Evolutionary conservation across 1,284 basidiomycete species (phyloP), one percentile per base, ranked within the genome.

Genomic region (Ustilago bromivora): DNA sequence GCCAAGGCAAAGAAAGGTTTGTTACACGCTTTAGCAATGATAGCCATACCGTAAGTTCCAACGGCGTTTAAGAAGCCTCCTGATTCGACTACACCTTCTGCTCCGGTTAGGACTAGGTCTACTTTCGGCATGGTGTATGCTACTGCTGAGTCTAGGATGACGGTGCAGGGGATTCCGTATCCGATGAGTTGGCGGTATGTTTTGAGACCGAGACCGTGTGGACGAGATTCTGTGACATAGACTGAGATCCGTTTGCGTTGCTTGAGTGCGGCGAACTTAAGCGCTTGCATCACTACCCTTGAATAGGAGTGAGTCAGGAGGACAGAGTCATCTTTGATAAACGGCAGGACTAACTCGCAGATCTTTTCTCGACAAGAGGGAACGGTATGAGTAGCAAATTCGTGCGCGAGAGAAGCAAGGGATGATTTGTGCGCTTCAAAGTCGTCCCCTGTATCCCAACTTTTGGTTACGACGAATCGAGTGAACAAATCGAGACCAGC

Each of bases 1-100:
- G 96, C 95, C 47, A 98, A 90, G 36, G 95, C 95, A 87, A 98
- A 99, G 86, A 99, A 95, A 3, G 97, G 96, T 86, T 96, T 98
- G 82, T 95, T 93, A 66, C 92, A 91, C 38, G 94, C 92, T 87
- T 96, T 96, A 62, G 97, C 96, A 68, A 98, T 93, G 79, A 98
- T 92, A 2, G 96, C 97, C 83, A 98, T 94, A 87, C 98, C 95
- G 87, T 95, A 96, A 76, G 94, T 96, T 54, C 96, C 96, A 52
- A 95, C 93, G 36, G 93, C 88, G 70, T 89, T 89, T n/a, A 85
- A 61, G 28, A 84, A 75, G 17, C 87, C 87, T 15, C 86, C 96
- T 78, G 92, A 94, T 87, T 98, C 96, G 2, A 96, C 95, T 15
- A 99, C 96, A 7, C 96, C 96, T 88, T 99, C 96, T 31, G 95